Conservation (phyloP, 768 basidiomycete genomes). For the Rhizopogon sp. region DNA sequence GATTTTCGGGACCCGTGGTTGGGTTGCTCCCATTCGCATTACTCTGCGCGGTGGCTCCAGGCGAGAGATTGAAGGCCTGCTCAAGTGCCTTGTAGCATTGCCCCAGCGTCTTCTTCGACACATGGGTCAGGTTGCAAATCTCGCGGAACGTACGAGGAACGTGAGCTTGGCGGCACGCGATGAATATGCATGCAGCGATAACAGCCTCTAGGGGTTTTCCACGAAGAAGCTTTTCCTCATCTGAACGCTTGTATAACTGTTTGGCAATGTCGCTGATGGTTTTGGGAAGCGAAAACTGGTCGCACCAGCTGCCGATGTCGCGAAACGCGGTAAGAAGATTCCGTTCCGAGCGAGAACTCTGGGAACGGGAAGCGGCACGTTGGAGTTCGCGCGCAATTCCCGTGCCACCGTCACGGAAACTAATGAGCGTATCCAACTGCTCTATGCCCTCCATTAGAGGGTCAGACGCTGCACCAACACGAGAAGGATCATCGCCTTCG, state of each 20-base stretch:
- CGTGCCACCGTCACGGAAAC: constrained; percentile 91
- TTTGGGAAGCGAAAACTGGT: constrained; percentile 90
- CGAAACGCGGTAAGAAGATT: constrained; percentile 86
- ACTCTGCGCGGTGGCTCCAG: constrained; percentile 64
- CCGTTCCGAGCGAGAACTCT: constrained; percentile 75
- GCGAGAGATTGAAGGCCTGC: constrained; percentile 81
- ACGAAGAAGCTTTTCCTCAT: constrained; percentile 89
- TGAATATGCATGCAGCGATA: constrained; percentile 97
- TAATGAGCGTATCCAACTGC: constrained; percentile 91
- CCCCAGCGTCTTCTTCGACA: constrained; percentile 92
- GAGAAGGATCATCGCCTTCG: constrained; percentile 98
- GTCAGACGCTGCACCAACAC: constrained; percentile 96
- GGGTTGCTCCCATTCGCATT: constrained; percentile 28
- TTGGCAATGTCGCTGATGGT: constrained; percentile 95
- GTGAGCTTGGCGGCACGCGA: constrained; percentile 91
- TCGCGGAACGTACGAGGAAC: constrained; percentile 96
- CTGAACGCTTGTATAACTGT: constrained; percentile 94
- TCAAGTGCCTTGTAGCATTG: constrained; percentile 90
- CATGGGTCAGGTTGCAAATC: constrained; percentile 89
- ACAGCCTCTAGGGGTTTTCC: constrained; percentile 91
- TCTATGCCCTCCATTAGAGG: constrained; percentile 93
- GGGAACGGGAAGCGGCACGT: constrained; percentile 81
- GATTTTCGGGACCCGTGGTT: constrained; percentile 73
- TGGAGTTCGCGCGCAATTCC: constrained; percentile 91
- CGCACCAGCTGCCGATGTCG: constrained; percentile 91